These are phyloP conservation scores for Colletotrichum aenigma DNA, from an alignment of 2,329 filamentous ascomycete species.

Conservation along the genomic window DNA sequence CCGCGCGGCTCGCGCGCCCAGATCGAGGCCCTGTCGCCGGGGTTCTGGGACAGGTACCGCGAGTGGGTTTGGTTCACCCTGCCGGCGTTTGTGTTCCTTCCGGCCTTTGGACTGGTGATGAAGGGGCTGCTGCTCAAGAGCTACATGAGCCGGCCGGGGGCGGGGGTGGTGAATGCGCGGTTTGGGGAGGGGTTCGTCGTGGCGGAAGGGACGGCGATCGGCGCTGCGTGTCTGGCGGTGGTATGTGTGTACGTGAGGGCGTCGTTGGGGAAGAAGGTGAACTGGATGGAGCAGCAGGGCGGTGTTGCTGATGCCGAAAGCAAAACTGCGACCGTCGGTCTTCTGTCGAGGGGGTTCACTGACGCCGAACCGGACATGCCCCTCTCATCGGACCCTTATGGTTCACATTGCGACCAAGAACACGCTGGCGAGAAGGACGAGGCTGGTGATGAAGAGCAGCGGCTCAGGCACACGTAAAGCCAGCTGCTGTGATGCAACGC, in stretches of 20 bases:
- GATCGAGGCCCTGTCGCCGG: slow-evolving; percentile 9
- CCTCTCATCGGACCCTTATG: neutral
- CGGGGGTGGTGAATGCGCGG: neutral
- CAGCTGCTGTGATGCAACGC: neutral
- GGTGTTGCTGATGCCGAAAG: neutral
- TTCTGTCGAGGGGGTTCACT: neutral
- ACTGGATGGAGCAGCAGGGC: slow-evolving; percentile 18
- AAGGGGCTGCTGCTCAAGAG: slow-evolving; percentile 1
- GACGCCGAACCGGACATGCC: neutral
- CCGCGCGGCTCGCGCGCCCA: slow-evolving; percentile 16
- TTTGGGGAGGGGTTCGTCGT: slow-evolving; percentile 1
- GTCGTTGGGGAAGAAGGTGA: neutral
- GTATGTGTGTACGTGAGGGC: neutral
- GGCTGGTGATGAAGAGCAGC: neutral
- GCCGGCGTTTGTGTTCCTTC: neutral
- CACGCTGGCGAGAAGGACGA: neutral
- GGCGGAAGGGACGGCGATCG: neutral
- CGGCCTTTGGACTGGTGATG: neutral
- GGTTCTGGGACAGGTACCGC: slow-evolving; percentile 20
- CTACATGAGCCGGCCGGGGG: neutral
- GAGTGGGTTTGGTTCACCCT: slow-evolving; percentile 1
- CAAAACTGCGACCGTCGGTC: neutral
- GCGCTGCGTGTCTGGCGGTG: neutral
- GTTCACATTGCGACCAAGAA: fast-evolving
- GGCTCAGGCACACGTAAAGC: neutral